A percentile compares a stretch with the other conserved stretches of the same genome.
phyloP scores from a whole-genome alignment of 163 green algal genomes.

The Scenedesmus sp. region DNA sequence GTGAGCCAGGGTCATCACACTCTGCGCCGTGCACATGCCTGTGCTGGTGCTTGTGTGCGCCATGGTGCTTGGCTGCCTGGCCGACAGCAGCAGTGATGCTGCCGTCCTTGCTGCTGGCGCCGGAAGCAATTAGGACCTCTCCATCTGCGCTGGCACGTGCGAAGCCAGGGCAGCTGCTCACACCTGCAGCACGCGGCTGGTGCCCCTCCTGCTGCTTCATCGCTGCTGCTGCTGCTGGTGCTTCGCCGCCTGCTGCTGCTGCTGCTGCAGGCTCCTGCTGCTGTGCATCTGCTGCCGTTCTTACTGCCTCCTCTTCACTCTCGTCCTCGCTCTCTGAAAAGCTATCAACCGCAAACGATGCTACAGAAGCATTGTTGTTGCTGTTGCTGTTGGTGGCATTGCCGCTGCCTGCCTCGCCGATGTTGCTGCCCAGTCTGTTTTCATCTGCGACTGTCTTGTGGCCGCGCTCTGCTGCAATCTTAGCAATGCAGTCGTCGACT shows the following conservation, averaged over 20 bases:
- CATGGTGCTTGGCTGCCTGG: background rate
- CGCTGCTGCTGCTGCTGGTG: background rate
- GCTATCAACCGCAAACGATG: constrained; percentile 31
- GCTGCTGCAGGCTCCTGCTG: constrained; percentile 1
- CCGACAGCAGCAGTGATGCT: background rate
- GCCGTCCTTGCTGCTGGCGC: background rate
- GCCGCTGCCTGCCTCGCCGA: background rate
- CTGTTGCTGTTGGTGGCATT: background rate
- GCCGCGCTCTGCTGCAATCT: constrained; percentile 43
- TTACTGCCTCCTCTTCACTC: background rate
- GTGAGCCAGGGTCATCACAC: background rate
- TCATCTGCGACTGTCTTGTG: constrained; percentile 4
- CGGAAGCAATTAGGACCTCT: background rate
- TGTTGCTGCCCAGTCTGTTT: constrained; percentile 10
- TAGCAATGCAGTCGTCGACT: constrained; percentile 12
- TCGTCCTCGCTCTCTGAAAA: background rate
- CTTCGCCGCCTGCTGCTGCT: background rate
- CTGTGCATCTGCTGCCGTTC: background rate
- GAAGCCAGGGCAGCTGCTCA: background rate
- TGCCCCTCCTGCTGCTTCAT: background rate
- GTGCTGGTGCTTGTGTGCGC: background rate
- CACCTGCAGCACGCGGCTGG: constrained; percentile 11
- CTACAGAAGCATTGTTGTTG: background rate
- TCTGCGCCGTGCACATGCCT: background rate
- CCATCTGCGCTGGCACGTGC: background rate